Percentiles rank a stretch among this genome's conserved stretches.
Conservation (phyloP, 1,139 yeast species). For the Torulaspora pretoriensis region DNA sequence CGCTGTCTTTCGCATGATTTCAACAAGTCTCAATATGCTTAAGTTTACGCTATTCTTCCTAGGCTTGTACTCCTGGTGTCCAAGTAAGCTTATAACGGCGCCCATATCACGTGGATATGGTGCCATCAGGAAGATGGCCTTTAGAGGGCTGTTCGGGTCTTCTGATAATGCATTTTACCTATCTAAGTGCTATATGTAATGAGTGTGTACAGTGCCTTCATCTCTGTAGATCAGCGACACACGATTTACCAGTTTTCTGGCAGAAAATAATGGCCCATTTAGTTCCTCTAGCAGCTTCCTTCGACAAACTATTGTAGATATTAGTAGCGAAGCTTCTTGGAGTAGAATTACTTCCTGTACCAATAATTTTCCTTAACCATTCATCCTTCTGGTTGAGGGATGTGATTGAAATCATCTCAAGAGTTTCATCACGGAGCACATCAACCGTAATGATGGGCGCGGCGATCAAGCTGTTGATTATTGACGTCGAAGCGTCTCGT, state of each 20-base stretch:
- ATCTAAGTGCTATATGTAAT: not conserved
- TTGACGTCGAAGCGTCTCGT: slow-evolving; percentile 52
- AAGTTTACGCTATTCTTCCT: not conserved
- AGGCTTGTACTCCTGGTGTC: not conserved
- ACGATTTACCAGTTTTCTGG: slow-evolving; percentile 66
- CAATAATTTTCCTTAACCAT: slow-evolving; percentile 76
- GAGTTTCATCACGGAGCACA: slow-evolving; percentile 68
- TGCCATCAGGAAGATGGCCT: not conserved
- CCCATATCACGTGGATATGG: slow-evolving; percentile 5
- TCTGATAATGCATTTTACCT: not conserved
- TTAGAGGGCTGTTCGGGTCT: not conserved
- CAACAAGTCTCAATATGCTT: not conserved
- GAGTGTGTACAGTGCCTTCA: slow-evolving; percentile 22
- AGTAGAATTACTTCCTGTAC: slow-evolving; percentile 59
- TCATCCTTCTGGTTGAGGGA: slow-evolving; percentile 77
- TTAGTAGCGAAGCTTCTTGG: slow-evolving; percentile 76
- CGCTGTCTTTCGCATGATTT: slow-evolving; percentile 14
- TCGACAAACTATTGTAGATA: slow-evolving; percentile 64
- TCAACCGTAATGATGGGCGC: slow-evolving; percentile 78
- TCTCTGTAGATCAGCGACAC: slow-evolving; percentile 64
- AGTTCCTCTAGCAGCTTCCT: slow-evolving; percentile 67
- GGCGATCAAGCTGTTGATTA: slow-evolving; percentile 51
- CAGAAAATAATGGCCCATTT: slow-evolving; percentile 72
- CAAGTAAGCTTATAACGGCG: not conserved
- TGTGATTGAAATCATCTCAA: slow-evolving; percentile 75